Base-by-base conservation (phyloP, 331 rosid genomes). In the Acacia pycnantha region DNA sequence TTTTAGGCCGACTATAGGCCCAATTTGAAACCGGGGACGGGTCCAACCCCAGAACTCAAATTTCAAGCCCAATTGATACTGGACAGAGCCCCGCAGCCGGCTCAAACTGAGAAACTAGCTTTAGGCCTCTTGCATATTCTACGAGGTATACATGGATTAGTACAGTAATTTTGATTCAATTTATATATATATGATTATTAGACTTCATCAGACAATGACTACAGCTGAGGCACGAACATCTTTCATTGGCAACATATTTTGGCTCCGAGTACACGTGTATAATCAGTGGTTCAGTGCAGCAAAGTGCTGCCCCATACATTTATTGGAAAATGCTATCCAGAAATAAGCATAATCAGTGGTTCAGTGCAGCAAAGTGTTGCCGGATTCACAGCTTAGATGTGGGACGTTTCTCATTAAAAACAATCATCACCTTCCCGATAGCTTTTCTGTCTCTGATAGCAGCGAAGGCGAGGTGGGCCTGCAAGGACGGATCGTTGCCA, bases 401-500 rank as follows among this genome's bases (percentile, higher is more conserved):
- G 74, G 66, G 65, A 76, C 56, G 73, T 74, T 83, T 84, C 41
- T 81, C 97, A 53, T 95, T 91, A 56, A 89, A 87, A 70, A 90
- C 90, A 74, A 95, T 66, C 94, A 92, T 90, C 85, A 93, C 94
- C 89, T 95, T 95, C 67, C 99, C 97, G 48, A 93, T 89, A 54
- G 61, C 98, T 85, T 93, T 92, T 85, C 98, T 88, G 51, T 95
- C 93, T 80, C 54, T 85, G 79, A 95, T 90, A 51, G 94, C 98
- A 77, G 94, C 80, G 84, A 95, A 93, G 27, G 98, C 99, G 0
- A 86, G 93, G 88, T 81, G 83, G 84, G 94, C 98, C 99, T 95
- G 96, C 80, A 88, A 85, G 71, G 58, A 85, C 79, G 80, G 53
- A 51, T 68, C 43, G 72, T 59, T 51, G 43, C 54, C 47, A 82